These are phyloP conservation scores for Epipyxis sp. DNA, from an alignment of 108 stramenopile genomes.

Conservation along the genomic window DNA sequence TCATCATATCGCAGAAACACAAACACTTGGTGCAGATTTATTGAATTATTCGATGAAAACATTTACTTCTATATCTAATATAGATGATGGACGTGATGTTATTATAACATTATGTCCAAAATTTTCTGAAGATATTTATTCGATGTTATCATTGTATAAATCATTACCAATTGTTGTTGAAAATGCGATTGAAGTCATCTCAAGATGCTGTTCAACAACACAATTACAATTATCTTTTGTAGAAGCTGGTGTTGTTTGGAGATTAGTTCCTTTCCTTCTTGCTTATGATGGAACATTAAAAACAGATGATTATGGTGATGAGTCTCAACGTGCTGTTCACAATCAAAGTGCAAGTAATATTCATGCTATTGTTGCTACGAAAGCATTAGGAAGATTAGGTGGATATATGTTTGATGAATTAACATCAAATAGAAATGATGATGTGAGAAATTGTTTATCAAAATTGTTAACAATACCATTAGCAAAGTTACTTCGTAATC, in stretches of 20 bases:
- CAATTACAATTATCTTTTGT: constrained; percentile 58
- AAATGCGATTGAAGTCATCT: constrained; percentile 63
- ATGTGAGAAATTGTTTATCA: constrained; percentile 49
- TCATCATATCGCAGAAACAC: background rate
- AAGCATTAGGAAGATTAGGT: constrained; percentile 66
- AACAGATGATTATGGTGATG: constrained; percentile 40
- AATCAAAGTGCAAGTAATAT: constrained; percentile 61
- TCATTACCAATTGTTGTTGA: constrained; percentile 51
- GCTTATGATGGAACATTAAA: constrained; percentile 65
- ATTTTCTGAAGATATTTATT: constrained; percentile 29
- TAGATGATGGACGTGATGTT: constrained; percentile 18
- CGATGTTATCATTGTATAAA: constrained; percentile 7
- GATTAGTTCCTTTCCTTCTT: constrained; percentile 55
- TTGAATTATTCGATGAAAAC: constrained; percentile 19
- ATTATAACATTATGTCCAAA: background rate
- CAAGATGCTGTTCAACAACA: constrained; percentile 50
- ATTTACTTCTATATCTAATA: constrained; percentile 1
- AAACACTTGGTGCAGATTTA: background rate
- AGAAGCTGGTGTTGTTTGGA: constrained; percentile 63
- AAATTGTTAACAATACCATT: constrained; percentile 62
- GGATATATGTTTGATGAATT: constrained; percentile 58
- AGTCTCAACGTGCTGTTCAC: constrained; percentile 42
- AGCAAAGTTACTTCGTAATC: constrained; percentile 60
- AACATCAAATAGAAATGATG: constrained; percentile 46
- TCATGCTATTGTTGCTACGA: constrained; percentile 58